These are phyloP conservation scores for Phragmites australis DNA, from an alignment of 176 grass and related monocot genomes.

Conservation along the genomic window DNA sequence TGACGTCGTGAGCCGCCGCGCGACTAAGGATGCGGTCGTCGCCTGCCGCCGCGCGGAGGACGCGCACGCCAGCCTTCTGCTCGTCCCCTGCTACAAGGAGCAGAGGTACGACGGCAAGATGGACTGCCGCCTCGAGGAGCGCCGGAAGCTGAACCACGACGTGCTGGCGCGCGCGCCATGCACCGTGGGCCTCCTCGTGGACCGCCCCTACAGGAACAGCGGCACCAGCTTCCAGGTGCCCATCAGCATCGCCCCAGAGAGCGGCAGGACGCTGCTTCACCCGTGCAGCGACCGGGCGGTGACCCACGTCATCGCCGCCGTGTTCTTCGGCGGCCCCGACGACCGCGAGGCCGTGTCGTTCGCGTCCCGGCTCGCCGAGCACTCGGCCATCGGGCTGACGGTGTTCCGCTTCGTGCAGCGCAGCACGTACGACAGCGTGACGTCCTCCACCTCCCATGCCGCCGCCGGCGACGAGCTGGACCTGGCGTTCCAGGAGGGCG, in stretches of 20 bases:
- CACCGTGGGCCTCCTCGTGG: slow-evolving; percentile 45
- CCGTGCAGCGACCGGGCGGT: slow-evolving; percentile 61
- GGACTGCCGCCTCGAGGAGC: slow-evolving; percentile 36
- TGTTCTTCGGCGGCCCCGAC: slow-evolving; percentile 54
- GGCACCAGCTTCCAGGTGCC: slow-evolving; percentile 48
- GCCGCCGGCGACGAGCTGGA: neutral
- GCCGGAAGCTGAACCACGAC: slow-evolving; percentile 20
- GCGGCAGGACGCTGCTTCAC: slow-evolving; percentile 36
- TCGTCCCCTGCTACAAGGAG: slow-evolving; percentile 42
- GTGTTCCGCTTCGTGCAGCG: slow-evolving; percentile 57
- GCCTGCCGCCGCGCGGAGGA: slow-evolving; percentile 27
- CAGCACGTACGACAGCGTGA: slow-evolving; percentile 51
- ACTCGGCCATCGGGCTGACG: slow-evolving; percentile 44
- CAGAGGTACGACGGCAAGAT: slow-evolving; percentile 55
- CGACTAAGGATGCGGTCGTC: neutral
- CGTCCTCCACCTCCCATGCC: neutral
- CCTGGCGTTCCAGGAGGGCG: neutral
- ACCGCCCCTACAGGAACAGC: slow-evolving; percentile 41
- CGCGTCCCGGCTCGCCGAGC: slow-evolving; percentile 41
- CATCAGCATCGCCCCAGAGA: slow-evolving; percentile 27
- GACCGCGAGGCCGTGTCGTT: slow-evolving; percentile 57
- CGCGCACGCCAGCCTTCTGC: slow-evolving; percentile 6
- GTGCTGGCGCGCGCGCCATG: slow-evolving; percentile 41
- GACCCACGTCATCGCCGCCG: slow-evolving; percentile 45
- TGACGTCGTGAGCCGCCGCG: slow-evolving; percentile 19